Base-by-base conservation (phyloP, 352 stramenopile genomes). In the Phytophthora citricola region DNA sequence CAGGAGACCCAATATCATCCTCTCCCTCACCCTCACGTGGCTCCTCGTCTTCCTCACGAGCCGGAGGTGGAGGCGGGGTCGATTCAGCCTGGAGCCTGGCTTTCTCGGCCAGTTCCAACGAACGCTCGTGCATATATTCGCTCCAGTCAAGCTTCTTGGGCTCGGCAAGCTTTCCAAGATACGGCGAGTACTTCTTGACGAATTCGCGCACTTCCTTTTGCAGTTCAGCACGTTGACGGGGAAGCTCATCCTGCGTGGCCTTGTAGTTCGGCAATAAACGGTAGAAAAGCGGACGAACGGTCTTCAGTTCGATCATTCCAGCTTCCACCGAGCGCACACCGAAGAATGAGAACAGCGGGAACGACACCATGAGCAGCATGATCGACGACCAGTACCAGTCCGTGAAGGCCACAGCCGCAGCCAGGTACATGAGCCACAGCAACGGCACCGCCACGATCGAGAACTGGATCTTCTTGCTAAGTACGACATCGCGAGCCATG, bases 401-500 rank as follows among this genome's bases (percentile, higher is more conserved):
- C 7, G 88, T 94, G 24, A 97, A 73, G 26, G 89, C 55, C 41
- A 96, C 77, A 17, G 91, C 85, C 20, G 93, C 72, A 26, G 97
- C 58, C 46, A 90, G 76, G 70, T 98, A 98, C 36, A 91, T 74
- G 56, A 97, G 57, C 81, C 91, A 96, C 8, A 98, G 78, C 53
- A 85, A 61, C 10, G 92, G 92, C 49, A 98, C 90, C 0, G 94
- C 86, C 32, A 98, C 78, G 31, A 97, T 95, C 34, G 89, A 97
- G 45, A 97, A 94, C 53, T 94, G 79, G 57, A 98, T 97, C 75
- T 98, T 98, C 76, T 98, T 97, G 71, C 86, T 97, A 20, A 97
- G 58, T 44, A 98, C 54, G 4, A 98, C 93, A 53, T 98, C 94
- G 15, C 86, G 83, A 29, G 81, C 94, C 20, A 84, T 76, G 38